Conservation (phyloP, 805 yeast genomes). For the Zygosaccharomyces siamensis region DNA sequence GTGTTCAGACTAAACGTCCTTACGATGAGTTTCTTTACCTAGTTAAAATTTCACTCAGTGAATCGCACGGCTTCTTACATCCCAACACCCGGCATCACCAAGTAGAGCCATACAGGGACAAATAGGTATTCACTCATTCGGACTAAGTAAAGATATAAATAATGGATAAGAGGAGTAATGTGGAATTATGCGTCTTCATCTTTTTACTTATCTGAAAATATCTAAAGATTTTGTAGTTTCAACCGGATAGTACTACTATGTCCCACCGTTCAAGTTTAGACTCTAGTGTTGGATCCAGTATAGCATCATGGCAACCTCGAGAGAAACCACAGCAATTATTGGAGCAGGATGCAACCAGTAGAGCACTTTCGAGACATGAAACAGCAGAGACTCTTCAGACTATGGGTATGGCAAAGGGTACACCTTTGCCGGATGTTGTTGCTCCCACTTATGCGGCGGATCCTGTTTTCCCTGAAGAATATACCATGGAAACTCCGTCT, state of each 20-base stretch:
- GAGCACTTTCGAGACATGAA: slow-evolving; percentile 52
- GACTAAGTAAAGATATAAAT: background rate
- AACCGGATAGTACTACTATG: background rate
- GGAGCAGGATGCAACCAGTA: background rate
- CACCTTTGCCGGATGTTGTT: slow-evolving; percentile 52
- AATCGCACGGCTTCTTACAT: slow-evolving; percentile 6
- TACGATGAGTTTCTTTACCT: background rate
- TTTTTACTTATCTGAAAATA: no score
- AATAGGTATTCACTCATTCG: background rate
- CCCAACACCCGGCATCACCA: slow-evolving; percentile 3
- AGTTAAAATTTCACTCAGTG: background rate
- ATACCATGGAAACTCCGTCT: slow-evolving; percentile 79
- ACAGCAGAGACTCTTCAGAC: slow-evolving; percentile 65
- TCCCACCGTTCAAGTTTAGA: background rate
- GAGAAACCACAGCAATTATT: slow-evolving; percentile 4
- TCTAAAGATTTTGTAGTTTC: no score
- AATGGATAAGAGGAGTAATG: background rate
- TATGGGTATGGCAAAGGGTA: slow-evolving; percentile 52
- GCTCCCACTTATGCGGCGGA: slow-evolving; percentile 50
- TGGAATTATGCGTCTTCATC: background rate
- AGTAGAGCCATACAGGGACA: background rate
- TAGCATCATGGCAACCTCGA: slow-evolving; percentile 1
- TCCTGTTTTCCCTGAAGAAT: slow-evolving; percentile 90
- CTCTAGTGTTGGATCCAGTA: background rate
- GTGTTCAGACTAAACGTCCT: background rate